phyloP scores from a whole-genome alignment of 192 early-diverging fungal genomes.

The Coemansia sp. region DNA sequence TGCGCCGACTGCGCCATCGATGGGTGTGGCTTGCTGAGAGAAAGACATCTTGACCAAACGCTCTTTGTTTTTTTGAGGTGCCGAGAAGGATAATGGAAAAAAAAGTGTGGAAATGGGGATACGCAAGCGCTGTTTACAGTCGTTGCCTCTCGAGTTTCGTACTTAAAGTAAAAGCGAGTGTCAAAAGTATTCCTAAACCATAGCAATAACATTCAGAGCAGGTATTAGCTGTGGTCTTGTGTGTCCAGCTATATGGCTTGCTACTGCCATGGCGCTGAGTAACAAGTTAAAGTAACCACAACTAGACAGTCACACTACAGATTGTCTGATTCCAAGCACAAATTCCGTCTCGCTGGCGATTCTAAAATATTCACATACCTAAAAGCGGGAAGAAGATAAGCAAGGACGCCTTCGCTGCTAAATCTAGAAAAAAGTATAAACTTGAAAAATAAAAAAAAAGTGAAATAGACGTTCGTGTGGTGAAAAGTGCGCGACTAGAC shows the following conservation, averaged over 20 bases:
- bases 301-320: background rate
- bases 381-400: background rate
- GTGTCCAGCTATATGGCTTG: background rate
- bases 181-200: background rate
- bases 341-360: background rate
- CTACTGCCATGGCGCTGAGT: background rate
- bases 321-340: background rate
- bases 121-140: constrained; percentile 13
- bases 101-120: constrained; percentile 4
- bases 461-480: background rate
- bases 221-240: background rate
- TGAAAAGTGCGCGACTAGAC: background rate
- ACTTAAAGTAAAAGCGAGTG: constrained; percentile 12
- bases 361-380: constrained; percentile 3
- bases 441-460: background rate
- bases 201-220: background rate
- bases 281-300: background rate
- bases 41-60: constrained; percentile 25
- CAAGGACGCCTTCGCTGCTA: constrained; percentile 1
- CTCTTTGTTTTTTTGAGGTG: background rate
- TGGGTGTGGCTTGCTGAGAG: constrained; percentile 42
- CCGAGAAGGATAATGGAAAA: background rate
- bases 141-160: constrained; percentile 6
- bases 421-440: background rate
- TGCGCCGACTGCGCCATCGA: constrained; percentile 31